These are phyloP conservation scores for Cydonia oblonga DNA, from an alignment of 331 rosid species.

Conservation along the genomic window DNA sequence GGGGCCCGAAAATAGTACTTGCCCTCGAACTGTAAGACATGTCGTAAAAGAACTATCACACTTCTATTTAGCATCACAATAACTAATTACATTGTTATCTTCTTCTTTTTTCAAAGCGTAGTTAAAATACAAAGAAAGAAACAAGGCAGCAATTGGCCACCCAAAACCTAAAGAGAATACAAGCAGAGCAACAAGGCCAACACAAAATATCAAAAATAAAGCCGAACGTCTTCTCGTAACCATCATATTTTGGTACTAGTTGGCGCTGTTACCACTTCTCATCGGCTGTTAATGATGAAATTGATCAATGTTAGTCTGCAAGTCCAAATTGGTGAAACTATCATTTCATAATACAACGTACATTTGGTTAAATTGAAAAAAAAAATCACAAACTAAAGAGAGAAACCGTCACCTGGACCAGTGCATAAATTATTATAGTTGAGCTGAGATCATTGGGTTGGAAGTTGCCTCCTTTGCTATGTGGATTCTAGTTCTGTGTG, in stretches of 20 bases:
- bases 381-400: not conserved
- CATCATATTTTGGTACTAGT: not conserved
- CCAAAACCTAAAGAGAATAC: too few relatives aligned
- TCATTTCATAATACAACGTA: not conserved
- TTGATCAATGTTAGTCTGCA: not conserved
- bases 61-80: too few relatives aligned
- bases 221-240: not conserved
- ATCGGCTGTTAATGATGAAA: not conserved
- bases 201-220: not conserved
- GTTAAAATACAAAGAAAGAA: too few relatives aligned
- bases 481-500: constrained; percentile 24
- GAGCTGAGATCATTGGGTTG: constrained; percentile 6
- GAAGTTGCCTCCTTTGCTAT: constrained; percentile 13
- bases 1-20: too few relatives aligned
- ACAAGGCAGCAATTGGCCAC: too few relatives aligned
- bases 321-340: not conserved
- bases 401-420: not conserved
- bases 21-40: too few relatives aligned
- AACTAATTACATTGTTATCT: too few relatives aligned
- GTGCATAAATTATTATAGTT: not conserved
- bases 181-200: not conserved
- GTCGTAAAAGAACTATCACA: too few relatives aligned
- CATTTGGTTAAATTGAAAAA: not conserved
- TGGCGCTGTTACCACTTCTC: not conserved
- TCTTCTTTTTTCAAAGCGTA: too few relatives aligned